Conservation (phyloP, 1,284 basidiomycete genomes). For the Ceratobasidium sp. region DNA sequence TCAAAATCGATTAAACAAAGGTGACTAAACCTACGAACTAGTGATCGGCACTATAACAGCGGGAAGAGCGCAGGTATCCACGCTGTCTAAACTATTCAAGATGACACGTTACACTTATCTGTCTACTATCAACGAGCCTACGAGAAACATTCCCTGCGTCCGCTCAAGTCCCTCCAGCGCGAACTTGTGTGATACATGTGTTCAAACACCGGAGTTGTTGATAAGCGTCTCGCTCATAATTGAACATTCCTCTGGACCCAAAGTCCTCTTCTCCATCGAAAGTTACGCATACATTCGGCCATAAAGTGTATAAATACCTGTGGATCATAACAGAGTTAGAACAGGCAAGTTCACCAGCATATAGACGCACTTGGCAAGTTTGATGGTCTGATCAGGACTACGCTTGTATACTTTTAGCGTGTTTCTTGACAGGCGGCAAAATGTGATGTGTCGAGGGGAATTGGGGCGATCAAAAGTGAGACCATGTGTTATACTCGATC, state of each 20-base stretch:
- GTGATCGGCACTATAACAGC: too few relatives aligned
- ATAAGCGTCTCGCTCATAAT: background rate
- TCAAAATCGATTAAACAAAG: too few relatives aligned
- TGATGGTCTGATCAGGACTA: background rate
- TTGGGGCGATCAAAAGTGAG: background rate
- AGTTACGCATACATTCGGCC: conserved; percentile 2
- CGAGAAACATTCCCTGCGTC: too few relatives aligned
- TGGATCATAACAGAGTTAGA: too few relatives aligned
- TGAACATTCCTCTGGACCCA: background rate
- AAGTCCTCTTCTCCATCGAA: background rate
- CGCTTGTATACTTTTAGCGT: background rate
- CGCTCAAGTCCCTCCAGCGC: background rate
- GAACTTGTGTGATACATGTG: background rate
- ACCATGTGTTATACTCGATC: background rate
- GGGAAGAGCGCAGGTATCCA: too few relatives aligned
- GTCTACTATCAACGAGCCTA: too few relatives aligned
- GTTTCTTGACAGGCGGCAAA: background rate
- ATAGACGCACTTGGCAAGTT: background rate
- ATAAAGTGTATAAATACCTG: background rate
- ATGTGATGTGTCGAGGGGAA: background rate
- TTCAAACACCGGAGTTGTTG: background rate
- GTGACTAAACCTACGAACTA: too few relatives aligned
- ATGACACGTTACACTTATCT: too few relatives aligned
- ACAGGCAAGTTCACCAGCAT: too few relatives aligned
- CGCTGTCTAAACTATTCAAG: too few relatives aligned